Evolutionary conservation across 1,284 basidiomycete genomes (phyloP), one percentile per base, ranked within the genome.

Genomic region (Ustilago lituana): DNA sequence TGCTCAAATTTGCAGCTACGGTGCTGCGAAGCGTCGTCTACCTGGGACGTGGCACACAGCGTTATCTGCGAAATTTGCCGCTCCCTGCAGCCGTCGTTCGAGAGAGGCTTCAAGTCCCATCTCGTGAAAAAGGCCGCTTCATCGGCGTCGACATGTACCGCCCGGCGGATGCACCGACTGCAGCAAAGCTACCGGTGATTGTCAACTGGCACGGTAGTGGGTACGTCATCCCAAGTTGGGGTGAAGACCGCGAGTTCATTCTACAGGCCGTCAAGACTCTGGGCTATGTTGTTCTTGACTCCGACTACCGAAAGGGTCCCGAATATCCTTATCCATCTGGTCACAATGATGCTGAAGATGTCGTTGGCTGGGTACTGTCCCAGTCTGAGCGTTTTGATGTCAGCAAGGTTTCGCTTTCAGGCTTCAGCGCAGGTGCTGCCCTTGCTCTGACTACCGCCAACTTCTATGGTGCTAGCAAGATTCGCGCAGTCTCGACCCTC

Each of bases 301-400:
- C 48, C 38, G 76, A 77, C 45, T 80, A 80, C 38, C 77, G 78
- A 29, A 80, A 80, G 48, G 71, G 66, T 11, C 78, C 78, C 23
- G 76, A 77, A 50, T 47, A 72, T 29, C 55, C 74, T 15, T 78
- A 62, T 36, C 78, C 78, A 0, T 55, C 62, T 8, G 65, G 55
- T 27, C 45, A 59, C 32, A 51, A 73, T 9, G 75, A 79, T 45
- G 61, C 59, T 11, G 65, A 75, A 17, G 75, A 79, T 22, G 68
- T 53, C 7, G 54, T 73, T 2, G 26, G 17, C 2, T 77, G 73
- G 73, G 60, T 71, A 3, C 50, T 70, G n/a, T 40, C 60, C 22
- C 70, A 73, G 23, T 31, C 56, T 14, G 19, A 70, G 14, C 49
- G 60, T 3, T 77, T 66, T 31, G 66, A 76, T 27, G 31, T 55